Percentiles rank a stretch among this genome's conserved stretches.
phyloP scores from a whole-genome alignment of 345 rosid species.

The Rhizophora mangle region DNA sequence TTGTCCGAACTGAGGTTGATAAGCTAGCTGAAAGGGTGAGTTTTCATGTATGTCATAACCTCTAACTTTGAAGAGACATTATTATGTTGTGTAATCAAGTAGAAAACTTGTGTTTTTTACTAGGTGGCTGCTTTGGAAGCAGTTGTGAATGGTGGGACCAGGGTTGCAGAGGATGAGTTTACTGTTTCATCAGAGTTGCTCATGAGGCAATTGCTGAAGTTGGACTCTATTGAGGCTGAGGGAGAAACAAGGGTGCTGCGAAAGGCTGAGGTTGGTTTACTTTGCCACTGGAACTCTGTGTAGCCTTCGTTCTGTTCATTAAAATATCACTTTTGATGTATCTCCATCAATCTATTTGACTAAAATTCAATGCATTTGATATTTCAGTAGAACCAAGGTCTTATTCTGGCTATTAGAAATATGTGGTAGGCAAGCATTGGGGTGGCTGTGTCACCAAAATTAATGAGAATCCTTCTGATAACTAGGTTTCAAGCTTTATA shows the following conservation, averaged over 20 bases:
- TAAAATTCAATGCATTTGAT: background rate
- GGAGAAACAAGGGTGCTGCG: conserved; percentile 80
- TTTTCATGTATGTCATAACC: background rate
- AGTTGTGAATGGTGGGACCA: conserved; percentile 58
- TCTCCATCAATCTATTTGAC: background rate
- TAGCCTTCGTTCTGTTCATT: background rate
- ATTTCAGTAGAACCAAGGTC: background rate
- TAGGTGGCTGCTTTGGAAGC: conserved; percentile 74
- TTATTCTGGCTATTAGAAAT: conserved; percentile 1
- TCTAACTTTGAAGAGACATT: background rate
- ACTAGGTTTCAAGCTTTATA: conserved; percentile 6
- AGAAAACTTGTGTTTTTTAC: background rate
- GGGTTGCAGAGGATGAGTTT: conserved; percentile 59
- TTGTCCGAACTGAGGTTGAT: conserved; percentile 57
- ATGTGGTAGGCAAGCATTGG: background rate
- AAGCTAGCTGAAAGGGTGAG: conserved; percentile 76
- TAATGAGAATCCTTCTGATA: background rate
- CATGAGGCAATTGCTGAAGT: conserved; percentile 76
- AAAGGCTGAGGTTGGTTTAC: conserved; percentile 73
- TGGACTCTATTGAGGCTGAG: conserved; percentile 77
- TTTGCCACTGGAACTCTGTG: background rate
- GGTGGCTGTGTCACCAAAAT: background rate
- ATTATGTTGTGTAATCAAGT: too few species aligned
- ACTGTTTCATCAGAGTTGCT: conserved; percentile 68
- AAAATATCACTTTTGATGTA: background rate